These are phyloP conservation scores for Hypoxylon sp. DNA, from an alignment of 2,329 filamentous ascomycete species.

Conservation along the genomic window DNA sequence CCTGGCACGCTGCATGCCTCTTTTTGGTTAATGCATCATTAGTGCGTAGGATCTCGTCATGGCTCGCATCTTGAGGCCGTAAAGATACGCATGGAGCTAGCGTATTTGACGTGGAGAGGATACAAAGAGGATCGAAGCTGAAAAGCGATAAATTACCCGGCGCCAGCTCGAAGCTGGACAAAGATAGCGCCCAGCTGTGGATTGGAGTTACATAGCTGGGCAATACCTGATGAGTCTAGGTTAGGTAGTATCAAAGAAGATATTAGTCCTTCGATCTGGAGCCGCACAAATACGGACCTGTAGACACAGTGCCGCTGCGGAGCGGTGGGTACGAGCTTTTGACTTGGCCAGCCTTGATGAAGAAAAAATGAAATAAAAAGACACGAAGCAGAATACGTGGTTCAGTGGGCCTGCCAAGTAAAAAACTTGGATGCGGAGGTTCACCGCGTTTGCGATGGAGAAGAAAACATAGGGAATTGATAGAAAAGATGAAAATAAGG, in stretches of 20 bases:
- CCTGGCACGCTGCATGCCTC: conserved; percentile 24
- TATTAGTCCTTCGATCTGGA: no score
- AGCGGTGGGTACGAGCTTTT: conserved; percentile 22
- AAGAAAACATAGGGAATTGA: background rate
- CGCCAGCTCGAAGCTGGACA: conserved; percentile 20
- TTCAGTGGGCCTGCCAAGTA: conserved; percentile 8
- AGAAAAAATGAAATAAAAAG: conserved; percentile 12
- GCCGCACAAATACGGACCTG: background rate
- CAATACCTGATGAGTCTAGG: conserved; percentile 8
- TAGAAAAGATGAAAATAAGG: conserved; percentile 13
- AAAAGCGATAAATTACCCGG: conserved; percentile 17
- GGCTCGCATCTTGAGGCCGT: conserved; percentile 14
- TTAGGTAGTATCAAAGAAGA: conserved; percentile 12
- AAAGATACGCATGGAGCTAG: conserved; percentile 14
- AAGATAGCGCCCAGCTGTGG: conserved; percentile 12
- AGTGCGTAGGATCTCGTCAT: conserved; percentile 16
- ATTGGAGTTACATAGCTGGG: background rate
- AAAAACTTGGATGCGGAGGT: background rate
- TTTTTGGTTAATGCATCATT: conserved; percentile 19
- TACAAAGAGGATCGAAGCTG: conserved; percentile 21
- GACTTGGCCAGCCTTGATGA: conserved; percentile 13
- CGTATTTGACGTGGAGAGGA: conserved; percentile 16
- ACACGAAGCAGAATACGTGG: conserved; percentile 5
- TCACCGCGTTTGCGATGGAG: background rate
- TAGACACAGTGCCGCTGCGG: conserved; percentile 8